Evolutionary conservation across 495 filamentous ascomycete genomes (phyloP), one percentile per base, ranked within the genome.

Genomic region (Penicillium coffeae): DNA sequence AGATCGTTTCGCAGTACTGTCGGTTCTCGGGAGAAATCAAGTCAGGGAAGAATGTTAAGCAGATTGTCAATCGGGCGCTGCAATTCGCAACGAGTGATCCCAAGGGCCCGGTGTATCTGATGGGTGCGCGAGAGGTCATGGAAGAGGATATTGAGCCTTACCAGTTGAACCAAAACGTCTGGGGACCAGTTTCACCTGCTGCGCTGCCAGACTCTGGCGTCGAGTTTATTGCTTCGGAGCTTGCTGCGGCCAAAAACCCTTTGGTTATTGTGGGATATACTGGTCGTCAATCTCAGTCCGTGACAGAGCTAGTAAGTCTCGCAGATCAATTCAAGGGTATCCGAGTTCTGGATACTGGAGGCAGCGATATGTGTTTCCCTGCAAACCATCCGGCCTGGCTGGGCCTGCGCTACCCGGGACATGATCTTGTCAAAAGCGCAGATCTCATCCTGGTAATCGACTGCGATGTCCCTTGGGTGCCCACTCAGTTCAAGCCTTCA

Each of bases 361-460:
- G 90, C 27, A 87, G 87, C 59, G 92, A 97, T 63, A 93, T 97
- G 92, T 94, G 88, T 59, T 96, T 96, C 69, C 92, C 92, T 2
- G 86, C 84, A 1, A 75, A 91, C 42, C 90, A 96, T 50, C 71
- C 74, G 0, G 81, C 70, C 6, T 86, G 83, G 76, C 64, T 96
- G 20, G 89, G 92, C 2, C 60, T 94, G 54, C 74, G 82, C 50
- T 96, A 83, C 54, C 89, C 90, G 9, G 72, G 81, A 2, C 88
- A 95, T 34, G 83, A 88, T 13, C 69, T 73, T 5, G 87, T 96
- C 53, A 75, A 71, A 37, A 83, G 82, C 5, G 87, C 92, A 0
- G 92, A 96, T 60, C 78, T 87, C 19, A 96, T 97, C 53, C 52
- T 97, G 3, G 83, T 96, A 8, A 63, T 93, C 37, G 88, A 96